These are phyloP conservation scores for Hymenoscyphus albidus DNA, from an alignment of 2,329 filamentous ascomycete genomes.

Conservation along the genomic window DNA sequence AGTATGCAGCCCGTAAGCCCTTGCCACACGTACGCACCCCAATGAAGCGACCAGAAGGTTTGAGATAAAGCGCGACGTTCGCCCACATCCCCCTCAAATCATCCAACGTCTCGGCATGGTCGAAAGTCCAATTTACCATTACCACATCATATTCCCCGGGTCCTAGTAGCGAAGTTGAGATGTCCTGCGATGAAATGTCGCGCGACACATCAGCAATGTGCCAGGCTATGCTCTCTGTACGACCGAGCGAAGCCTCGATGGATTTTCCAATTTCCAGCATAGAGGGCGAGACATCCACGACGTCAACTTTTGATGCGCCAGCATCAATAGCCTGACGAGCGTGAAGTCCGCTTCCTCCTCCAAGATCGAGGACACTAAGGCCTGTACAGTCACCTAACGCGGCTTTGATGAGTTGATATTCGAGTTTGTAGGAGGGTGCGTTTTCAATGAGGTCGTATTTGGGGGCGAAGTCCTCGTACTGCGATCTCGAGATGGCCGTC, in stretches of 20 bases:
- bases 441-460: not conserved
- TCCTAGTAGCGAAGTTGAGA: not conserved
- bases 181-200: not conserved
- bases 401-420: not conserved
- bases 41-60: not conserved
- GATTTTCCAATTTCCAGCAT: conserved; percentile 2
- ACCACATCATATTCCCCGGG: conserved; percentile 2
- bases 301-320: not conserved
- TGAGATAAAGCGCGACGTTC: conserved; percentile 5
- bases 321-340: not conserved
- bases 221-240: conserved; percentile 1
- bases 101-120: not conserved
- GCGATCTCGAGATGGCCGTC: not conserved
- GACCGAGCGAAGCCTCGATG: conserved; percentile 1
- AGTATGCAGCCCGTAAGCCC: conserved; percentile 1
- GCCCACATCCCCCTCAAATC: conserved; percentile 4
- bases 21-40: not conserved
- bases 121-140: conserved; percentile 2
- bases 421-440: not conserved
- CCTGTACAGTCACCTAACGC: conserved; percentile 2
- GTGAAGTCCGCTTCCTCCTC: conserved; percentile 1
- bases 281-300: not conserved
- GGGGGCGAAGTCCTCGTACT: conserved; percentile 3
- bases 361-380: not conserved
- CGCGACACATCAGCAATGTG: not conserved